These are phyloP conservation scores for Exobasidium cylindrosporum DNA, from an alignment of 1,284 basidiomycete species.

Conservation along the genomic window DNA sequence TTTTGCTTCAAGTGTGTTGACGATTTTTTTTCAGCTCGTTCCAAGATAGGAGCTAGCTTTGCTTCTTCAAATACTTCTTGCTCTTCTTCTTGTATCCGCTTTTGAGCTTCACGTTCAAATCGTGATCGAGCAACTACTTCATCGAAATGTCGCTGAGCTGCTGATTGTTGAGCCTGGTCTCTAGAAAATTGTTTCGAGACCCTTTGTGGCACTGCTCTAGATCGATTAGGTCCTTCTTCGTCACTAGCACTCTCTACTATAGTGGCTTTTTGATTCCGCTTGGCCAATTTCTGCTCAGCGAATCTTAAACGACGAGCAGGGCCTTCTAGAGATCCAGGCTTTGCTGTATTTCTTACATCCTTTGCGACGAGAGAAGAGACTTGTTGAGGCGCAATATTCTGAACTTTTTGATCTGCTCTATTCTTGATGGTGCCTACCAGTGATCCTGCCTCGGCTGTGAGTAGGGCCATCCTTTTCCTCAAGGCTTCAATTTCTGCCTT, in stretches of 20 bases:
- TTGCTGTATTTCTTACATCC: background rate
- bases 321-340: background rate
- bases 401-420: background rate
- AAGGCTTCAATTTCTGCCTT: slow-evolving; percentile 1
- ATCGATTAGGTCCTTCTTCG: background rate
- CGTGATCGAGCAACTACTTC: slow-evolving; percentile 31
- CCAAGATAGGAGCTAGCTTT: background rate
- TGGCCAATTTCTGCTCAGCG: background rate
- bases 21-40: slow-evolving; percentile 18
- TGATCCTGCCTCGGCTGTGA: slow-evolving; percentile 1
- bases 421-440: background rate
- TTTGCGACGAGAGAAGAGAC: background rate
- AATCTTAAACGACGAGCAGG: slow-evolving; percentile 3
- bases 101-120: slow-evolving; percentile 18
- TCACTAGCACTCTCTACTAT: slow-evolving; percentile 10
- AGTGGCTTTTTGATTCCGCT: background rate
- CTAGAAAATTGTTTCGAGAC: background rate
- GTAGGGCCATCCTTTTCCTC: slow-evolving; percentile 3
- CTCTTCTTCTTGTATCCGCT: slow-evolving; percentile 13
- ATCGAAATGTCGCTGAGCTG: slow-evolving; percentile 23
- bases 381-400: background rate
- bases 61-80: slow-evolving; percentile 20
- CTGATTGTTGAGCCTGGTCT: background rate
- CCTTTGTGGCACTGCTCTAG: background rate
- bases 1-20: background rate